Evolutionary conservation across 2,329 filamentous ascomycete genomes (phyloP), one percentile per base, ranked within the genome.

Genomic region (Massarina eburnea): DNA sequence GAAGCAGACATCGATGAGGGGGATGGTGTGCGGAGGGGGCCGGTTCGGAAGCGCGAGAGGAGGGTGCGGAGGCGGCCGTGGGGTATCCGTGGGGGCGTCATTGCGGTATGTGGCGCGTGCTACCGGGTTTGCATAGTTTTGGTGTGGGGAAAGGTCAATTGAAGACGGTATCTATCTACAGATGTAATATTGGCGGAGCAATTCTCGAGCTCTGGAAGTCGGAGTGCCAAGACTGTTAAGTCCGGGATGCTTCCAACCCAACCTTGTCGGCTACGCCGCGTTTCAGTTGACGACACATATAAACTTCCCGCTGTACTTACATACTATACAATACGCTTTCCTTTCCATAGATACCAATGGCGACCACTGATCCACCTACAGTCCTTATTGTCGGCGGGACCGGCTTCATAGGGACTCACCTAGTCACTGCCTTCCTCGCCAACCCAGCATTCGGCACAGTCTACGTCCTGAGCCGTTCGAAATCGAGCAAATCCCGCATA

Each of bases 21-120:
- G 21, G 17, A 10, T 10, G 12, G 12, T 30, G 8, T n/a, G 41
- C n/a, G 26, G 22, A 12, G 9, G 14, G 20, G 27, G 39, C 33
- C n/a, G 24, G 18, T 35, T 29, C 45, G 48, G 27, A 55, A 40
- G 44, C 43, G 50, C n/a, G 41, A 40, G 37, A 49, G 27, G 37
- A 37, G 32, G 15, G 20, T 24, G 32, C n/a, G n/a, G 35, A 43
- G 10, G 22, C 45, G 42, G 32, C n/a, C 10, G 35, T 41, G 10
- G 22, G 44, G 42, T 38, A 55, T 49, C 46, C 58, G 58, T 52
- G 49, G 57, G 27, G 51, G 51, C 32, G 61, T 51, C 56, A 63
- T 62, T 38, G 41, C 51, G 32, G 29, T 20, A 20, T 40, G 29
- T 3, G 26, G 15, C 34, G 12, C 48, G 39, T 49, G 38, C 42